These are phyloP conservation scores for Straminergon stramineum DNA, from an alignment of 225 moss, liverwort and hornwort genomes.

Conservation along the genomic window DNA sequence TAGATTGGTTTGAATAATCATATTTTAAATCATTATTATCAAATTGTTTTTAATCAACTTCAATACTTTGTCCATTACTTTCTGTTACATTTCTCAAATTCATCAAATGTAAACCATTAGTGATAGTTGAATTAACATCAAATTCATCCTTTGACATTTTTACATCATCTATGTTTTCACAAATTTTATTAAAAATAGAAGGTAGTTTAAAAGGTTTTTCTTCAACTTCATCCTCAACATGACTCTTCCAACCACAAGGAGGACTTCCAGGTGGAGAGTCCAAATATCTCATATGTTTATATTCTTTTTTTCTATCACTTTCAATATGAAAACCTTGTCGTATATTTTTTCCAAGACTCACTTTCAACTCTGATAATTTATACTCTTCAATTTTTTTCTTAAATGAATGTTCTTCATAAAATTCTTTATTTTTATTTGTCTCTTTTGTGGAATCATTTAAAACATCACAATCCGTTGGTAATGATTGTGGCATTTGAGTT, in stretches of 20 bases:
- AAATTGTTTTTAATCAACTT: neutral
- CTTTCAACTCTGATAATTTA: neutral
- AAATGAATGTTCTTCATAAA: slow-evolving; percentile 1
- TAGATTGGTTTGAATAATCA: neutral
- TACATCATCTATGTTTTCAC: slow-evolving; percentile 17
- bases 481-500: neutral
- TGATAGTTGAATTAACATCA: neutral
- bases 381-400: neutral
- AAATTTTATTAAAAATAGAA: slow-evolving; percentile 39
- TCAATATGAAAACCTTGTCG: slow-evolving; percentile 1
- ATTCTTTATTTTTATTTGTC: neutral
- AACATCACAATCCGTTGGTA: neutral
- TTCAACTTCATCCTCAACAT: slow-evolving; percentile 12
- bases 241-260: slow-evolving; percentile 76
- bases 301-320: slow-evolving; percentile 38
- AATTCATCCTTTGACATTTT: neutral
- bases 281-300: slow-evolving; percentile 42
- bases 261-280: slow-evolving; percentile 74
- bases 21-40: neutral
- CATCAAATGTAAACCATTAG: neutral
- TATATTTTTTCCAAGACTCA: slow-evolving; percentile 22
- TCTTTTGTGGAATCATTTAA: neutral
- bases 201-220: slow-evolving; percentile 27
- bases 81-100: neutral
- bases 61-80: neutral